Evolutionary conservation across 352 stramenopile genomes (phyloP).

Genomic region (Phytophthora tubulina): DNA sequence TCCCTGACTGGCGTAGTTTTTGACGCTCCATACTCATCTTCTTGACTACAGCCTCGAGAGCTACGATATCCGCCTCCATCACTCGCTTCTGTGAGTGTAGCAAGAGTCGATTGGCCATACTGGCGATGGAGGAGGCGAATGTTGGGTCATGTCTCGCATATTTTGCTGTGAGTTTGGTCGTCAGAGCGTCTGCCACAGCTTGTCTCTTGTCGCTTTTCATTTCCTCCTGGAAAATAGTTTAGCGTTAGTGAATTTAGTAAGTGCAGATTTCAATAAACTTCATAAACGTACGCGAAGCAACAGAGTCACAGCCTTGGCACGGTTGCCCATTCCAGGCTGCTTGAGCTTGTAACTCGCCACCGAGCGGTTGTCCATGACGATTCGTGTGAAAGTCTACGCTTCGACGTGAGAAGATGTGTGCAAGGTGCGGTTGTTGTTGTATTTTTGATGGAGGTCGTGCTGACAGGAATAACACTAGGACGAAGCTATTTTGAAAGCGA

Average conservation of each 20-base stretch:
- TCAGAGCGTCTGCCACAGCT: slow-evolving; percentile 61
- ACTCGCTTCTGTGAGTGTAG: slow-evolving; percentile 61
- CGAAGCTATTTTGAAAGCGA: slow-evolving; percentile 18
- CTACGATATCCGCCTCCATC: slow-evolving; percentile 67
- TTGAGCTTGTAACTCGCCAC: slow-evolving; percentile 27
- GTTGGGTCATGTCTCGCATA: slow-evolving; percentile 67
- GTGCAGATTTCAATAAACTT: neutral
- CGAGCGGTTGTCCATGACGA: slow-evolving; percentile 38
- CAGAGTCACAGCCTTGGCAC: slow-evolving; percentile 35
- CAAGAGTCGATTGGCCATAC: slow-evolving; percentile 64
- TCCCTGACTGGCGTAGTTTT: slow-evolving; percentile 24
- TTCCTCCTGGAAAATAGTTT: slow-evolving; percentile 48
- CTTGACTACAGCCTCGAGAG: slow-evolving; percentile 68
- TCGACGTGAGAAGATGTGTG: slow-evolving; percentile 9
- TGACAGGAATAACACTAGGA: slow-evolving; percentile 20
- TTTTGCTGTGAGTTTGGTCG: slow-evolving; percentile 57
- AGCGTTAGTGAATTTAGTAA: neutral
- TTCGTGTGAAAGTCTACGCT: neutral
- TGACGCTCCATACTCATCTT: slow-evolving; percentile 71
- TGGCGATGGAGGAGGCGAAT: slow-evolving; percentile 65
- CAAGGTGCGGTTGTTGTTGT: neutral
- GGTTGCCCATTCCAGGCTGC: slow-evolving; percentile 20
- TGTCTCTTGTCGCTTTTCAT: slow-evolving; percentile 72
- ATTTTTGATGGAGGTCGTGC: slow-evolving; percentile 13
- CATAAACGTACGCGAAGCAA: slow-evolving; percentile 30